Conservation (phyloP, 345 rosid genomes). For the Bruguiera gymnorhiza region DNA sequence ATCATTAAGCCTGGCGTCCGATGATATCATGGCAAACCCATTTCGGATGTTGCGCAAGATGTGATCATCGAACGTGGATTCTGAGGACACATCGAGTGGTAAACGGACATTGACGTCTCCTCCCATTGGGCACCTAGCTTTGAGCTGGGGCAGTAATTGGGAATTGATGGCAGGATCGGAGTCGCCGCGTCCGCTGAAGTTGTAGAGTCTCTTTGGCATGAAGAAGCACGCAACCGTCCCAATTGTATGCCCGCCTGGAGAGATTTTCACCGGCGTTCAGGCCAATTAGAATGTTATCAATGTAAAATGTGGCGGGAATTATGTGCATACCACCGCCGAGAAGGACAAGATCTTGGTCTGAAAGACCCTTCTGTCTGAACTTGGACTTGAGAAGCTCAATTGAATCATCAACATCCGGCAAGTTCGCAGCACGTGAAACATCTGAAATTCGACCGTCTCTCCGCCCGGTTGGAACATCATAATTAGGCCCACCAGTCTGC, state of each 20-base stretch:
- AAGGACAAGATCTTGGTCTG: constrained; percentile 69
- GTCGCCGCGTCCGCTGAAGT: constrained; percentile 41
- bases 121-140: constrained; percentile 45
- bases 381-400: constrained; percentile 50
- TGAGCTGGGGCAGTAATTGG: constrained; percentile 36
- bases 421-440: constrained; percentile 41
- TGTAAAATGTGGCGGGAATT: not conserved
- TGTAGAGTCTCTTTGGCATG: constrained; percentile 65
- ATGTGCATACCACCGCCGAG: constrained; percentile 43
- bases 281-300: not conserved
- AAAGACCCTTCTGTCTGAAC: constrained; percentile 58
- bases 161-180: constrained; percentile 65
- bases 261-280: not conserved
- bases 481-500: constrained; percentile 64
- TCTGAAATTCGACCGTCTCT: constrained; percentile 68
- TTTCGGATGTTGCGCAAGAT: constrained; percentile 52
- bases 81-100: constrained; percentile 54
- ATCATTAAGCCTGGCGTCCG: constrained; percentile 68
- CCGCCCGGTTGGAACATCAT: constrained; percentile 68
- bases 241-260: constrained; percentile 74
- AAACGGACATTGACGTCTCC: constrained; percentile 59
- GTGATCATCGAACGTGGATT: constrained; percentile 46
- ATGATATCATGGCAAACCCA: constrained; percentile 71
- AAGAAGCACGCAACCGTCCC: constrained; percentile 91
- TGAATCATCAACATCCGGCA: constrained; percentile 71